Evolutionary conservation across 768 basidiomycete species (phyloP).

Genomic region (Calvatia gigantea): DNA sequence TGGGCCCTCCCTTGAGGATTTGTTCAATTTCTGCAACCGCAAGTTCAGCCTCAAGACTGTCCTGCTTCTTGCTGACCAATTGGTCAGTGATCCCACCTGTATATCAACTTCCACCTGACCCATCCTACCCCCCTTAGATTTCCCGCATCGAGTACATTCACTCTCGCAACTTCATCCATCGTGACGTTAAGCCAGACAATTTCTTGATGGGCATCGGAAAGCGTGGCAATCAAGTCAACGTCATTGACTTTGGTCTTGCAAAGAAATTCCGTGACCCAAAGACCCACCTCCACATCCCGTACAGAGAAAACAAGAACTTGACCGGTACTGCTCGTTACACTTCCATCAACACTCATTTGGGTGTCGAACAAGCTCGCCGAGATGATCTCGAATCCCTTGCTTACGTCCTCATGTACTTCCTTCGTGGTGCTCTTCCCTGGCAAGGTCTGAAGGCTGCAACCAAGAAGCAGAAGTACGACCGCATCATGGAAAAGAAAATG

Average conservation of each 20-base stretch:
- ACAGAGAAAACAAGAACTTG: conserved; percentile 99
- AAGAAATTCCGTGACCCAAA: conserved; percentile 99
- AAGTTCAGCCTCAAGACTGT: conserved; percentile 98
- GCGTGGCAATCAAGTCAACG: conserved; percentile 99
- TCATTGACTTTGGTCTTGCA: conserved; percentile 96
- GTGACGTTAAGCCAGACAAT: conserved; percentile 99
- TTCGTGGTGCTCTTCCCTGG: conserved; percentile 97
- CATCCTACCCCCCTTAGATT: conserved; percentile 56
- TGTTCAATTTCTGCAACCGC: conserved; percentile 95
- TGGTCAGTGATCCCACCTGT: conserved; percentile 50
- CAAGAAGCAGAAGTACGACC: conserved; percentile 99
- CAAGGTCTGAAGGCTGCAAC: conserved; percentile 99
- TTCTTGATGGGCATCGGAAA: conserved; percentile 99
- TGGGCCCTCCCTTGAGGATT: conserved; percentile 85
- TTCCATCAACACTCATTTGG: conserved; percentile 98
- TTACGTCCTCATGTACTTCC: conserved; percentile 99
- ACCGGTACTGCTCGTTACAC: conserved; percentile 99
- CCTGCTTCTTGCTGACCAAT: conserved; percentile 91
- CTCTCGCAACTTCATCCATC: conserved; percentile 97
- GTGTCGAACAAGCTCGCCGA: conserved; percentile 96
- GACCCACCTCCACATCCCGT: conserved; percentile 99
- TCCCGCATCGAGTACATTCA: conserved; percentile 99
- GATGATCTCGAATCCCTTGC: conserved; percentile 98
- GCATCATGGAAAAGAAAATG: conserved; percentile 99
- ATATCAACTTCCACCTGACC: conserved; percentile 16